phyloP scores from a whole-genome alignment of 2,329 filamentous ascomycete genomes.

The Hansfordia pulvinata region DNA sequence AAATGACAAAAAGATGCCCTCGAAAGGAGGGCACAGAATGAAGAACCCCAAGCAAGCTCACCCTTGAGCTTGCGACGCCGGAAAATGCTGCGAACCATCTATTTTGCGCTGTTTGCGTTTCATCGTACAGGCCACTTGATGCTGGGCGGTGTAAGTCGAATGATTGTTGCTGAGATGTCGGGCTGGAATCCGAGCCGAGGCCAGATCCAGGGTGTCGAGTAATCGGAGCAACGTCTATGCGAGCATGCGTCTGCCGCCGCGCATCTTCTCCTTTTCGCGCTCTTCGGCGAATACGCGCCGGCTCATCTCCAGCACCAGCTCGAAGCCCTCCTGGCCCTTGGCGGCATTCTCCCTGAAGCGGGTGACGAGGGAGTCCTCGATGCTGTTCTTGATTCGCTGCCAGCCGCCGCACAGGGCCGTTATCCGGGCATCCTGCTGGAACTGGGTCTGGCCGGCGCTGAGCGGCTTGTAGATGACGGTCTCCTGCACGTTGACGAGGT shows the following conservation, averaged over 20 bases:
- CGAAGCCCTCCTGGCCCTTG: conserved; percentile 88
- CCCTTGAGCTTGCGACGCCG: no score
- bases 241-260: no score
- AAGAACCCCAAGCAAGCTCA: no score
- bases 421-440: conserved; percentile 82
- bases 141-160: no score
- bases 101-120: no score
- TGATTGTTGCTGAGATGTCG: no score
- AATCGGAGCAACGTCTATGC: no score
- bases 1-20: conserved; percentile 1
- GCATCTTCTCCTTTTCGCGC: conserved; percentile 44
- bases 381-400: conserved; percentile 92
- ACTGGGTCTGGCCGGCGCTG: conserved; percentile 52
- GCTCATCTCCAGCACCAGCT: conserved; percentile 88
- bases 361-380: conserved; percentile 82
- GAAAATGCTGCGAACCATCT: no score
- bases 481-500: conserved; percentile 83
- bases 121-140: no score
- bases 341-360: conserved; percentile 84
- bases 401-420: conserved; percentile 91
- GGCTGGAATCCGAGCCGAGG: no score
- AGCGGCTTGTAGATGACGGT: conserved; percentile 74
- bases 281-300: conserved; percentile 85
- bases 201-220: no score
- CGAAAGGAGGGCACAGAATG: no score